These are phyloP conservation scores for Acacia crassicarpa DNA, from an alignment of 306 rosid genomes.

Conservation along the genomic window DNA sequence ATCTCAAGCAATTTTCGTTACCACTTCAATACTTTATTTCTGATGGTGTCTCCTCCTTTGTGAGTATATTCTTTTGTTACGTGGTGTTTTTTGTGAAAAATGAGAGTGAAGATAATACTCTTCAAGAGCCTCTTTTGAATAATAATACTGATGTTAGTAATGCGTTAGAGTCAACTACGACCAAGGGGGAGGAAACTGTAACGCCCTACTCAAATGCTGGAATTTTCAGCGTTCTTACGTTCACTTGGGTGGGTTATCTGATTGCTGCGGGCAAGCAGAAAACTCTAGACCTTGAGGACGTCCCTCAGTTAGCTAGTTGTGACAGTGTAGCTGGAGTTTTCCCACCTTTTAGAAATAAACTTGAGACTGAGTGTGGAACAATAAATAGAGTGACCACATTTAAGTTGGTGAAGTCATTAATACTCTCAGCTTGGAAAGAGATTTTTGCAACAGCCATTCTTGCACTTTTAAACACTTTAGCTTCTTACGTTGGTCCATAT, in stretches of 20 bases:
- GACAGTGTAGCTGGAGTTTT: conserved; percentile 47
- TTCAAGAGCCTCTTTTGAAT: conserved; percentile 48
- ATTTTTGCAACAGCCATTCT: conserved; percentile 39
- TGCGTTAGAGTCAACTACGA: conserved; percentile 20
- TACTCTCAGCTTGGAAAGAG: conserved; percentile 44
- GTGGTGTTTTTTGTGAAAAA: conserved; percentile 37
- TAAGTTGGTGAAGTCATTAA: conserved; percentile 39
- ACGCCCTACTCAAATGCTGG: conserved; percentile 61
- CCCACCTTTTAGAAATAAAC: conserved; percentile 28
- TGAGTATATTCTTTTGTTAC: conserved; percentile 42
- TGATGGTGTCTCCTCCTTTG: conserved; percentile 36
- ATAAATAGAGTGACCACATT: conserved; percentile 38
- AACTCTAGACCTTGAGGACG: conserved; percentile 50
- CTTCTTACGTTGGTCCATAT: conserved; percentile 61
- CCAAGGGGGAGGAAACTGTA: conserved; percentile 42
- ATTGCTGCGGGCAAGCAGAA: conserved; percentile 44
- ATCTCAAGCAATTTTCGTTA: conserved; percentile 6
- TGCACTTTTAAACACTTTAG: conserved; percentile 29
- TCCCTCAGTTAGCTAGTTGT: conserved; percentile 42
- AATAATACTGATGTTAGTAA: conserved; percentile 4
- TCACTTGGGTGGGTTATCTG: conserved; percentile 53
- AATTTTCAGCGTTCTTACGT: conserved; percentile 47
- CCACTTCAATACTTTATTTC: conserved; percentile 36
- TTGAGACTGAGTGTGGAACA: conserved; percentile 47
- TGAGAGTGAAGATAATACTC: conserved; percentile 22